These are phyloP conservation scores for Neonectria neomacrospora DNA, from an alignment of 2,329 filamentous ascomycete genomes.

Conservation along the genomic window DNA sequence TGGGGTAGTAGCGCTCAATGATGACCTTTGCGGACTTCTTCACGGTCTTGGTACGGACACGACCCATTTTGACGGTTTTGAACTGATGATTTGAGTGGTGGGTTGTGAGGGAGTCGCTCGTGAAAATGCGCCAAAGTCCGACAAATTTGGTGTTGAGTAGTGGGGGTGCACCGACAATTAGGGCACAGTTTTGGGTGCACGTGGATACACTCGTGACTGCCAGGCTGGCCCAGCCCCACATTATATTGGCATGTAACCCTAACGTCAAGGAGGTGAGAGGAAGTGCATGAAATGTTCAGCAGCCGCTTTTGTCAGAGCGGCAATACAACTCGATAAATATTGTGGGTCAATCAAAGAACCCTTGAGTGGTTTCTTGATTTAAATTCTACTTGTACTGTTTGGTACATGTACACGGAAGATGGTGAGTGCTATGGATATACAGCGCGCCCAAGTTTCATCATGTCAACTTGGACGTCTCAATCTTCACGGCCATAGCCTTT, in stretches of 20 bases:
- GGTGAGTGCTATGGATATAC: conserved; percentile 42
- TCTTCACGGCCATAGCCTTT: conserved; percentile 53
- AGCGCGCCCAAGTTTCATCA: conserved; percentile 23
- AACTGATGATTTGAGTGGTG: conserved; percentile 51
- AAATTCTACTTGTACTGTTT: conserved; percentile 49
- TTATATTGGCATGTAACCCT: too few species aligned
- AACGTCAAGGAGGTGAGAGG: neutral
- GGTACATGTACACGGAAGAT: conserved; percentile 41
- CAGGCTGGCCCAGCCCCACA: neutral
- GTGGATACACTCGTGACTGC: conserved; percentile 41
- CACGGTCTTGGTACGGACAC: conserved; percentile 76
- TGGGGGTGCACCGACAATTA: conserved; percentile 43
- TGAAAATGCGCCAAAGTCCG: conserved; percentile 35
- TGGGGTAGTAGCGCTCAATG: conserved; percentile 98
- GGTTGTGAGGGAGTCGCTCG: conserved; percentile 46
- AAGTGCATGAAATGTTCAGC: neutral
- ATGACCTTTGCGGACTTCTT: conserved; percentile 96
- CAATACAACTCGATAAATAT: conserved; percentile 10
- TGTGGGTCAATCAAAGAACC: conserved; percentile 31
- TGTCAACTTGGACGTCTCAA: conserved; percentile 19
- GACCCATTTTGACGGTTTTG: conserved; percentile 73
- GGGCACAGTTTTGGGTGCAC: conserved; percentile 43
- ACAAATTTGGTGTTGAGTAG: conserved; percentile 46
- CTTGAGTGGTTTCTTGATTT: conserved; percentile 36
- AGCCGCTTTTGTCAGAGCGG: neutral